Percentiles rank a stretch among this genome's conserved stretches.
These are phyloP conservation scores for Luvunga scandens DNA, from an alignment of 345 rosid species.

Conservation along the genomic window DNA sequence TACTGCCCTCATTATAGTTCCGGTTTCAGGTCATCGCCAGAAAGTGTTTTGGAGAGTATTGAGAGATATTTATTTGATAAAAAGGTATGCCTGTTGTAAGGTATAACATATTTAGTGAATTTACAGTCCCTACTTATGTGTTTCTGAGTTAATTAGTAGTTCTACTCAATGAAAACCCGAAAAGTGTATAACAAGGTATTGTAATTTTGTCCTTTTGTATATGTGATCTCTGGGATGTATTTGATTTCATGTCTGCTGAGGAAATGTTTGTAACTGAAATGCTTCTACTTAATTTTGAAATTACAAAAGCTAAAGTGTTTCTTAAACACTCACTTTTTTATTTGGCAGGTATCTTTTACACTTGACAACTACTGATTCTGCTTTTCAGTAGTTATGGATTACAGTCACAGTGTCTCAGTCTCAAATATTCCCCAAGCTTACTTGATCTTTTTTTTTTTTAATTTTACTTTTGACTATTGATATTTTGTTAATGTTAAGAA, in stretches of 20 bases:
- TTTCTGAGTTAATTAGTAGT: not conserved
- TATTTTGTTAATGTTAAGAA: not conserved
- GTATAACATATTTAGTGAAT: not conserved
- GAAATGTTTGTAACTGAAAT: too few relatives aligned
- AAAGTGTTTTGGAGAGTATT: constrained; percentile 45
- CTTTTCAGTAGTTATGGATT: too few relatives aligned
- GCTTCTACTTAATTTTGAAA: not conserved
- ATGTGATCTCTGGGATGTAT: not conserved
- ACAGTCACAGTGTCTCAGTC: too few relatives aligned
- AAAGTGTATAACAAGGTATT: not conserved
- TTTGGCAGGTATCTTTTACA: too few relatives aligned
- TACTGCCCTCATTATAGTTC: constrained; percentile 45
- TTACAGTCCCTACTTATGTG: not conserved
- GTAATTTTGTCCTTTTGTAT: not conserved
- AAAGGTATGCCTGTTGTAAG: constrained; percentile 36
- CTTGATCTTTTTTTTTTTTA: not conserved
- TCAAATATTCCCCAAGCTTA: too few relatives aligned
- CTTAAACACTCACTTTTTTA: too few relatives aligned
- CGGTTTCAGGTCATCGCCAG: constrained; percentile 32
- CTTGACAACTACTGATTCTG: not conserved
- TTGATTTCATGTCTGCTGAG: not conserved
- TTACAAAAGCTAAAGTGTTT: not conserved
- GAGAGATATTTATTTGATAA: constrained; percentile 45
- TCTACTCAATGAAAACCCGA: not conserved
- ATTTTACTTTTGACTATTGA: too few relatives aligned